Evolutionary conservation across 495 filamentous ascomycete genomes (phyloP), one percentile per base, ranked within the genome.

Genomic region (Neurospora tetraspora): DNA sequence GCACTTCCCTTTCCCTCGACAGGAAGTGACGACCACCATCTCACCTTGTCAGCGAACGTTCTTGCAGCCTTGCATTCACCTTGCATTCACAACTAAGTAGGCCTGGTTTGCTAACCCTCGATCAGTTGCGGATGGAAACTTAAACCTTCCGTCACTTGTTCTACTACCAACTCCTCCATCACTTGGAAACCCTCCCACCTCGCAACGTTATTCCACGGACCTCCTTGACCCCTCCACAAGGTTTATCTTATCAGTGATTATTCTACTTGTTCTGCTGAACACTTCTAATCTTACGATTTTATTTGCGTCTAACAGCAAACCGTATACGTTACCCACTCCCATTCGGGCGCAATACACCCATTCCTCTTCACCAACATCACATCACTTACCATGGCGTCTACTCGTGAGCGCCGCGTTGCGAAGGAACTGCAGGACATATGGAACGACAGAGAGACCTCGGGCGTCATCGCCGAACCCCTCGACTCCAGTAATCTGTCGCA

Each of bases 391-490:
- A 97, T 96, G 93, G 83, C 91, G 69, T 89, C 91, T 42, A 94
- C 93, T 72, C 88, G 93, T 45, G 83, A 88, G 69, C 93, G 96
- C 70, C 92, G 96, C 27, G 90, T 99, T 73, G 88, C 91, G 71
- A 98, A 98, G 83, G 96, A 99, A 85, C 87, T 99, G 69, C 86
- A 87, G 68, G 96, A 99, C 81, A 94, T 98, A 78, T 86, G 91
- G 70, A 86, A 84, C 47, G 96, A 99, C 79, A 76, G 76, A 39
- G 85, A 84, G 47, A 86, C 88, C 31, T 94, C 92, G 11, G 88
- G 92, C 73, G 92, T 99, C 77, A 82, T 84, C 2, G 92, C 90
- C 5, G 85, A 89, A 68, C 89, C 92, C 0, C 79, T 89, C 71
- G 88, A 90, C 74, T 82, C 82, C 40, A 83, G 84, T 31, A 92